phyloP scores from a whole-genome alignment of 192 early-diverging fungal species.

The Coemansia guatemalensis region DNA sequence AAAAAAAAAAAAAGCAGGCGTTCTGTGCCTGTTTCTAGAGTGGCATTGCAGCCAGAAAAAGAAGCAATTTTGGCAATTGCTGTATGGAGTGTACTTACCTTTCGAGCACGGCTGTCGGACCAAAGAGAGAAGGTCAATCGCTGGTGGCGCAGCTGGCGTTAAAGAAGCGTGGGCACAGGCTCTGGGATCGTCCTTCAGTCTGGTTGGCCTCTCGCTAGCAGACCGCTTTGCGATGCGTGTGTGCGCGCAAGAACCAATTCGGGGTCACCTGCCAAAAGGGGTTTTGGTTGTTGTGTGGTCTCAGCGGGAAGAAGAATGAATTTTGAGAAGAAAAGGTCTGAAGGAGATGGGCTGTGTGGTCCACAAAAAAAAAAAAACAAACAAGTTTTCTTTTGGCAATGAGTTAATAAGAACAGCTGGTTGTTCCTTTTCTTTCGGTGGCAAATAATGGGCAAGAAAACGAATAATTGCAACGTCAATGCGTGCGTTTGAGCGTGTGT shows the following conservation, averaged over 20 bases:
- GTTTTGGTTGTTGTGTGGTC: no score
- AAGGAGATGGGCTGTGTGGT: not conserved
- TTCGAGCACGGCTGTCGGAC: not conserved
- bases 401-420: not conserved
- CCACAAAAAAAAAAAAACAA: no score
- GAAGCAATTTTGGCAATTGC: not conserved
- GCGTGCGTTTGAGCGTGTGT: slow-evolving; percentile 9
- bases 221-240: not conserved
- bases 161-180: not conserved
- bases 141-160: not conserved
- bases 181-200: not conserved
- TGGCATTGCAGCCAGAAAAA: not conserved
- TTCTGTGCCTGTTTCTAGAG: not conserved
- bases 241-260: not conserved
- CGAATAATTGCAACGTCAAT: slow-evolving; percentile 19
- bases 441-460: not conserved
- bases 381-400: not conserved
- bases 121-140: not conserved
- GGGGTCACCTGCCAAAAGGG: not conserved
- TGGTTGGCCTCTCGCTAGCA: not conserved
- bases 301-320: no score
- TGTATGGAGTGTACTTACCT: not conserved
- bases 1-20: not conserved
- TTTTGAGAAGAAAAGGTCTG: not conserved
- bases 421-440: not conserved